These are phyloP conservation scores for Colletotrichum sp. DNA, from an alignment of 2,329 filamentous ascomycete species.

Conservation along the genomic window DNA sequence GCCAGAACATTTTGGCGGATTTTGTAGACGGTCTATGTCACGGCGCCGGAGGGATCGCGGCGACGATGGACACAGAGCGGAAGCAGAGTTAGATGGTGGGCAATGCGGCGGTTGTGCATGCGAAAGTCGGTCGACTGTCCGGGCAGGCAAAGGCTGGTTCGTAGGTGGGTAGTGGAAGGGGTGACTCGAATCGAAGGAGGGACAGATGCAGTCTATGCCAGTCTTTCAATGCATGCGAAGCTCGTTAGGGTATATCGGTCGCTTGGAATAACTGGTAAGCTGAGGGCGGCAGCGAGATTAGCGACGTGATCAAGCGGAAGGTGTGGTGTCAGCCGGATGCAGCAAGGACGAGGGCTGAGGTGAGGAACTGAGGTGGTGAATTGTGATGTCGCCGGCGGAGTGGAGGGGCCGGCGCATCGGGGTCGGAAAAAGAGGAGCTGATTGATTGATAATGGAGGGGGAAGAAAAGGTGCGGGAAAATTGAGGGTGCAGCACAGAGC, in stretches of 20 bases:
- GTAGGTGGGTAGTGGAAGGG: not conserved
- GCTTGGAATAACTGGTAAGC: not conserved
- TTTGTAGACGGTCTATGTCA: constrained; percentile 26
- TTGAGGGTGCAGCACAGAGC: not conserved
- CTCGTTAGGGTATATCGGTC: constrained; percentile 19
- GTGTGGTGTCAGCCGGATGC: not conserved
- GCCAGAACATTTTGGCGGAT: constrained; percentile 91
- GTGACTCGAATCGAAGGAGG: not conserved
- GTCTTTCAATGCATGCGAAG: constrained; percentile 12
- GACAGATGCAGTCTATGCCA: not conserved
- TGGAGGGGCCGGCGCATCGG: constrained; percentile 21
- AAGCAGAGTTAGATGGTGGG: not conserved
- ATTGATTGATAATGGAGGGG: constrained; percentile 17
- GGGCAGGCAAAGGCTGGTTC: not conserved
- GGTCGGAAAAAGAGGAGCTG: constrained; percentile 18
- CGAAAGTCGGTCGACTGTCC: constrained; percentile 1
- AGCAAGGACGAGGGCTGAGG: not conserved
- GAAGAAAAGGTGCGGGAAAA: constrained; percentile 6
- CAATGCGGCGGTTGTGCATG: not conserved
- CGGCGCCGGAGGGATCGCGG: constrained; percentile 24
- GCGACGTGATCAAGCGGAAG: not conserved
- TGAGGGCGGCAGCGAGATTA: not conserved
- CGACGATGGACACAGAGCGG: constrained; percentile 12
- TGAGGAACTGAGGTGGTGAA: not conserved
- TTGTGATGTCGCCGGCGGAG: constrained; percentile 14